These are phyloP conservation scores for Fusarium chuoi DNA, from an alignment of 2,329 filamentous ascomycete genomes.

Conservation along the genomic window DNA sequence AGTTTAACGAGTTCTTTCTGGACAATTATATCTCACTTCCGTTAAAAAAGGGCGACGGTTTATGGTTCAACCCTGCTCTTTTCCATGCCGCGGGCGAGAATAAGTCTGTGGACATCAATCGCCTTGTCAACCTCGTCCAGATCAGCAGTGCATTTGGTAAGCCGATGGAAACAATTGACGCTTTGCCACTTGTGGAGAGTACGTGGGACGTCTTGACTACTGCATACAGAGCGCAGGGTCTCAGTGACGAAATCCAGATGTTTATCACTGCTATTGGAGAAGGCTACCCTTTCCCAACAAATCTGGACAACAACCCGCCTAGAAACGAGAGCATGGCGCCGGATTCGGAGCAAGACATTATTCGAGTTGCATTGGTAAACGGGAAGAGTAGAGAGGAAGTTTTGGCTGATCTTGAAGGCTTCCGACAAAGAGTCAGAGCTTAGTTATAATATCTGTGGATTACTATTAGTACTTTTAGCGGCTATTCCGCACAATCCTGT, in stretches of 20 bases:
- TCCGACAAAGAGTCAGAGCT: constrained; percentile 23
- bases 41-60: constrained; percentile 64
- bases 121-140: constrained; percentile 71
- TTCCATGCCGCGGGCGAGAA: constrained; percentile 73
- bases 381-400: constrained; percentile 53
- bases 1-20: constrained; percentile 66
- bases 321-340: constrained; percentile 68
- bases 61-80: constrained; percentile 72
- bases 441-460: neutral
- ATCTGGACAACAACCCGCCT: constrained; percentile 67
- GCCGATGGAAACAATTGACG: constrained; percentile 70
- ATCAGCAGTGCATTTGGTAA: constrained; percentile 71
- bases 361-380: constrained; percentile 56
- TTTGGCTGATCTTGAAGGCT: constrained; percentile 51
- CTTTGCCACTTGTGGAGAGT: constrained; percentile 57
- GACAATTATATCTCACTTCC: constrained; percentile 63
- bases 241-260: constrained; percentile 55
- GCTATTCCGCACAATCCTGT: neutral
- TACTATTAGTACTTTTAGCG: neutral
- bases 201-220: constrained; percentile 55
- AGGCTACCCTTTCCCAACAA: constrained; percentile 71
- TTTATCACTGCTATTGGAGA: constrained; percentile 64
- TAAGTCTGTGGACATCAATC: constrained; percentile 55
- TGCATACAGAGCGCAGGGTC: constrained; percentile 49
- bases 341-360: constrained; percentile 65